These are phyloP conservation scores for Lunasporangiospora selenospora DNA, from an alignment of 192 early-diverging fungal genomes.

Conservation along the genomic window DNA sequence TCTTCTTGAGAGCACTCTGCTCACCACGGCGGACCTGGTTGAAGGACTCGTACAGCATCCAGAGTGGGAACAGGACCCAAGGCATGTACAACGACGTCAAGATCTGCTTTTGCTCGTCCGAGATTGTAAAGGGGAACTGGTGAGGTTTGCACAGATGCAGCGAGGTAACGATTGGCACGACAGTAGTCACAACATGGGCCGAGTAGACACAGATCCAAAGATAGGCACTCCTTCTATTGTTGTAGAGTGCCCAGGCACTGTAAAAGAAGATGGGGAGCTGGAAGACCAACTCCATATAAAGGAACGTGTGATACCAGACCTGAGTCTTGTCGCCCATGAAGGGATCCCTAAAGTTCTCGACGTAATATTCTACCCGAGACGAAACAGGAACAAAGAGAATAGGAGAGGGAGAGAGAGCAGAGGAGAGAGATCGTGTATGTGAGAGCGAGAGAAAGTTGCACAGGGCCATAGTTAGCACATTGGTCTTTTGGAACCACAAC, in stretches of 20 bases:
- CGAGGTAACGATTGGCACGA: conserved; percentile 62
- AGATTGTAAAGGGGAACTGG: conserved; percentile 48
- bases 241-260: conserved; percentile 61
- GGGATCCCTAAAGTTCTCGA: conserved; percentile 64
- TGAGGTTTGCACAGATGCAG: conserved; percentile 56
- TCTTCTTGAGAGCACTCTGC: background rate
- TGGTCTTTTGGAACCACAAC: no score
- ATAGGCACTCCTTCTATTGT: conserved; percentile 48
- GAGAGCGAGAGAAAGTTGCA: no score
- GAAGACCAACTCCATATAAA: conserved; percentile 64
- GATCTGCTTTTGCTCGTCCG: conserved; percentile 20
- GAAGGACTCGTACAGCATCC: conserved; percentile 59
- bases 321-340: conserved; percentile 57
- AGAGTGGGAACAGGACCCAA: conserved; percentile 68
- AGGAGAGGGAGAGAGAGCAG: background rate
- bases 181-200: conserved; percentile 77
- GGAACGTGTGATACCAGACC: conserved; percentile 71
- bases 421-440: no score
- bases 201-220: conserved; percentile 68
- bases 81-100: conserved; percentile 62
- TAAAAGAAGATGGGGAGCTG: conserved; percentile 79
- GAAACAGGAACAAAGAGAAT: no score
- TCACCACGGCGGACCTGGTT: conserved; percentile 32
- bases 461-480: no score
- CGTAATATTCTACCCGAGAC: conserved; percentile 52